Evolutionary conservation across 345 rosid genomes (phyloP).

Genomic region (Heritiera fomes): DNA sequence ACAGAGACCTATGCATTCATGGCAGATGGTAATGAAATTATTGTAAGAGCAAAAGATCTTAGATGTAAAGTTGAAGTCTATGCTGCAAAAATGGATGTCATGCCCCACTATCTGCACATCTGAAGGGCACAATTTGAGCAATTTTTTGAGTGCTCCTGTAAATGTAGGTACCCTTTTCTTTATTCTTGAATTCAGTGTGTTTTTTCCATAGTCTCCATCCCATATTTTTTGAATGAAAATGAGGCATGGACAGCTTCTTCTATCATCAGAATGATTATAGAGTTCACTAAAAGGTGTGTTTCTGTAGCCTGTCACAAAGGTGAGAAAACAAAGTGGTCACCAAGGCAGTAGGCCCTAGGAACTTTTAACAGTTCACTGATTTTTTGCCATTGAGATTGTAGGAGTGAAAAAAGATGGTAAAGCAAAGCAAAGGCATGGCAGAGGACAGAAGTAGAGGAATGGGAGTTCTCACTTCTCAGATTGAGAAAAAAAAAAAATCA

Average conservation of each 20-base stretch:
- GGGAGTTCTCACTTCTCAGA: background rate
- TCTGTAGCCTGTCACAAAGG: conserved; percentile 28
- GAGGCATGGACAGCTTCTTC: conserved; percentile 16
- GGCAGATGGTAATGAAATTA: conserved; percentile 24
- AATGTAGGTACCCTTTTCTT: conserved; percentile 8
- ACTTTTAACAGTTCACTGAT: conserved; percentile 11
- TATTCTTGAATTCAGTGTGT: background rate
- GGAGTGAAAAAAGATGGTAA: background rate
- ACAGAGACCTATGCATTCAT: conserved; percentile 8
- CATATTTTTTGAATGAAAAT: conserved; percentile 12
- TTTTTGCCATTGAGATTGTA: background rate
- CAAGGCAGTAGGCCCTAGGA: background rate
- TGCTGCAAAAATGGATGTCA: conserved; percentile 31
- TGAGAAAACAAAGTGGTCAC: background rate
- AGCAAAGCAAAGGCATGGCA: conserved; percentile 3
- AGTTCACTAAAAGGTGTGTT: conserved; percentile 15
- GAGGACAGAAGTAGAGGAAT: conserved; percentile 9
- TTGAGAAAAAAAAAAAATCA: background rate
- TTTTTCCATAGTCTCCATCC: conserved; percentile 5
- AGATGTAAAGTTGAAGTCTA: conserved; percentile 28
- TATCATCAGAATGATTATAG: conserved; percentile 19
- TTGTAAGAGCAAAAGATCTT: conserved; percentile 22
- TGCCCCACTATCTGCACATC: conserved; percentile 3
- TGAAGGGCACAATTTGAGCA: conserved; percentile 15
- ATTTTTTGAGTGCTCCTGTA: conserved; percentile 9